Base-by-base conservation (phyloP, 2,329 filamentous ascomycete genomes). In the Tricladium varicosporioides region DNA sequence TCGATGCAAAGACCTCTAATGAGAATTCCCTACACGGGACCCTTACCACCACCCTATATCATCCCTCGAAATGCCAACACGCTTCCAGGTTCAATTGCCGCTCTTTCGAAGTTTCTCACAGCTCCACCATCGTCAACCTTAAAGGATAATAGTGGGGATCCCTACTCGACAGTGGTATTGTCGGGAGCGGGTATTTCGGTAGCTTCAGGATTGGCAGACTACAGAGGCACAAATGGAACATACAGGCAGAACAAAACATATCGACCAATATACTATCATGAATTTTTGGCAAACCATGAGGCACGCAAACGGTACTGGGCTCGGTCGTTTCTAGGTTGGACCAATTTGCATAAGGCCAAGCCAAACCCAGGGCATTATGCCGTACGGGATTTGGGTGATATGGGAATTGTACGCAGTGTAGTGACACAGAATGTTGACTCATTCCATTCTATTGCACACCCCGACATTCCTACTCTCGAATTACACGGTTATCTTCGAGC, bases 381-480 rank as follows among this genome's bases (percentile, higher is more conserved):
- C 1, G 82, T 97, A 56, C 80, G 83, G 52, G 80, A 87, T 61
- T 76, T 97, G 36, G 89, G 84, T 2, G 73, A 80, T 4, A 76
- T 94, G 63, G 92, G 92, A 2, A 74, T 92, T 50, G 78, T 97
- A 44, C 82, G 81, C 56, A 84, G 78, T 53, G 89, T 97, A 58
- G 85, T 99, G 64, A 97, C 94, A 43, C 94, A 99, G 71, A 97
- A 97, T 70, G 94, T 99, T 51, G 94, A 99, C 74, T 96, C 92
- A 2, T 96, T 99, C 71, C 94, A 99, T 73, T 78, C 81, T 2
- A 75, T 76, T 58, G 88, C 91, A 0, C 92, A 97, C 72, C 90
- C 92, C 0, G 70, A 78, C 9, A 74, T 92, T 45, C 81, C 84
- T 5, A 94, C 90, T 9, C 77, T 95, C 47, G 93, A 97, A 73